Percentiles rank a stretch among this genome's conserved stretches.
Conservation (phyloP, 1,284 basidiomycete species). For the Sparassis latifolia region DNA sequence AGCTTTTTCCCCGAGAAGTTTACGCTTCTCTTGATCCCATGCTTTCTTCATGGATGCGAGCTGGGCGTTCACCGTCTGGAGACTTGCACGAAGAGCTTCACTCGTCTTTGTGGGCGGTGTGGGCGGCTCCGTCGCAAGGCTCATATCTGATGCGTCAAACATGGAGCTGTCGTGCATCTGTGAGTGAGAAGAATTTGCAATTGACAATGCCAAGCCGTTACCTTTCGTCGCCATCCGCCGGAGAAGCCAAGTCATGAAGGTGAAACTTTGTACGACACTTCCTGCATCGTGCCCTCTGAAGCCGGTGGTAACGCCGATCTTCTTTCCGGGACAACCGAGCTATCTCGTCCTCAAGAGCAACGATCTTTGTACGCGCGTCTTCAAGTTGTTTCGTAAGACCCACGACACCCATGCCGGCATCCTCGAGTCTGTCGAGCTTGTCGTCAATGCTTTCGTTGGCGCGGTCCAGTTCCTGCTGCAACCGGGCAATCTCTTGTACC, state of each 20-base stretch:
- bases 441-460: slow-evolving; percentile 82
- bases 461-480: slow-evolving; percentile 64
- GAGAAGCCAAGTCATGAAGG: slow-evolving; percentile 33
- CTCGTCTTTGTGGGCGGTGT: slow-evolving; percentile 59
- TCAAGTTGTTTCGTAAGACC: slow-evolving; percentile 64
- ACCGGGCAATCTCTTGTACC: slow-evolving; percentile 54
- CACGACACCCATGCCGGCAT: slow-evolving; percentile 67
- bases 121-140: slow-evolving; percentile 47
- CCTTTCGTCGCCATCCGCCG: slow-evolving; percentile 52
- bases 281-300: slow-evolving; percentile 54
- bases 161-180: slow-evolving; percentile 33
- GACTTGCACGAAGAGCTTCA: slow-evolving; percentile 50
- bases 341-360: slow-evolving; percentile 59
- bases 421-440: slow-evolving; percentile 76
- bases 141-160: slow-evolving; percentile 42
- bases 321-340: slow-evolving; percentile 56
- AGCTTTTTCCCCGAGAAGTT: slow-evolving; percentile 62
- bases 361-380: slow-evolving; percentile 54
- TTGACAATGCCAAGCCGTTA: slow-evolving; percentile 15
- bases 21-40: slow-evolving; percentile 60
- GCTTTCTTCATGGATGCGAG: slow-evolving; percentile 55
- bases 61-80: slow-evolving; percentile 53
- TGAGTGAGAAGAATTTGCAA: background rate
- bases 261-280: slow-evolving; percentile 63
- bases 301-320: slow-evolving; percentile 50